Conservation (phyloP, 2,329 filamentous ascomycete species). For the Lachnellula suecica region DNA sequence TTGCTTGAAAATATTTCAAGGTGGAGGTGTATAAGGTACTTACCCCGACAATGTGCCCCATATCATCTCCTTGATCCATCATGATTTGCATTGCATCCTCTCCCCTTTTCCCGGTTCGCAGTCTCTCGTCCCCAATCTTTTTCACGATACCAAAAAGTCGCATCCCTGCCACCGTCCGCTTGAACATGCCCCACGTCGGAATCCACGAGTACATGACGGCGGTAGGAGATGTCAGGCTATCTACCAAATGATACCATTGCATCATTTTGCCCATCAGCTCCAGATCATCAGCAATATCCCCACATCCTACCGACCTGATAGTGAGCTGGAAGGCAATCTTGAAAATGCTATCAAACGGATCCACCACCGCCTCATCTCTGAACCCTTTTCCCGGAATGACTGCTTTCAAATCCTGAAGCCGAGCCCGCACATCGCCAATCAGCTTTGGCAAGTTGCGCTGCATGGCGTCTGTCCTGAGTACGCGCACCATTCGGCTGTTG, state of each 20-base stretch:
- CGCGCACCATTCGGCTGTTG: neutral
- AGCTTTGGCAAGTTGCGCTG: neutral
- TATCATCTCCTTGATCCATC: slow-evolving; percentile 1
- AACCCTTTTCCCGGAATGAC: neutral
- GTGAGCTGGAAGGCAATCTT: slow-evolving; percentile 7
- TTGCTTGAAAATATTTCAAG: neutral
- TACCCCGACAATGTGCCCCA: slow-evolving; percentile 3
- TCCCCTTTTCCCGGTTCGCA: neutral
- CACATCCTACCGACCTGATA: slow-evolving; percentile 5
- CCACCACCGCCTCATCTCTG: neutral
- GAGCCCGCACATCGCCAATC: neutral
- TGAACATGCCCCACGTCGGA: slow-evolving; percentile 4
- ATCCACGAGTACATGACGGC: slow-evolving; percentile 3
- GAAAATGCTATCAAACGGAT: slow-evolving; percentile 7
- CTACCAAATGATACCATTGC: slow-evolving; percentile 1
- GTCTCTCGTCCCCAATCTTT: slow-evolving; percentile 2
- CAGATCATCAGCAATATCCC: slow-evolving; percentile 6
- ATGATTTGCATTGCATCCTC: slow-evolving; percentile 6
- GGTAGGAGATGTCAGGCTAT: neutral
- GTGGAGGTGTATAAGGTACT: neutral
- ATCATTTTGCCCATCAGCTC: slow-evolving; percentile 2
- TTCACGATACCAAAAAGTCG: slow-evolving; percentile 3
- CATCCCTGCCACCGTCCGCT: slow-evolving; percentile 3
- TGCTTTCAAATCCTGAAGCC: neutral
- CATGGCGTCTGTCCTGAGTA: slow-evolving; percentile 1